Percentiles rank a stretch among this genome's conserved stretches.
These are phyloP conservation scores for Penicillium odoratum DNA, from an alignment of 495 filamentous ascomycete genomes.

Conservation along the genomic window DNA sequence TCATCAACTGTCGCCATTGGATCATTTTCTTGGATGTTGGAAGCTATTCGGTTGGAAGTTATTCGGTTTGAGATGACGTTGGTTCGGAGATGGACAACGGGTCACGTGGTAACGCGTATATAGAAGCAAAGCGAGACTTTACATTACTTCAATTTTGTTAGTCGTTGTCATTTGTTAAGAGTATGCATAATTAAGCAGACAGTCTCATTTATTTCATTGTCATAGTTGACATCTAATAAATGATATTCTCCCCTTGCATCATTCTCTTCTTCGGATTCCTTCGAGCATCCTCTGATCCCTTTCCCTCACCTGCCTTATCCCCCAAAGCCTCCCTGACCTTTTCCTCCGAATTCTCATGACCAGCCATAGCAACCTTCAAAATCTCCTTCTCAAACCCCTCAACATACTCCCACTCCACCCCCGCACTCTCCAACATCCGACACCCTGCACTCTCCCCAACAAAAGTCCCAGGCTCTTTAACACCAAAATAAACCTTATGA, in stretches of 20 bases:
- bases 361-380: constrained; percentile 73
- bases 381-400: constrained; percentile 80
- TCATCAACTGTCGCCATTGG: constrained; percentile 34
- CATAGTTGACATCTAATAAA: constrained; percentile 16
- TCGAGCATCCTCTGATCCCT: constrained; percentile 35
- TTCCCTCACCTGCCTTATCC: constrained; percentile 35
- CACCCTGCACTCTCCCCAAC: constrained; percentile 77
- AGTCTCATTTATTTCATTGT: not conserved
- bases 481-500: constrained; percentile 80
- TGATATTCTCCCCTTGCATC: constrained; percentile 39
- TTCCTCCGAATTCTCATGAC: constrained; percentile 58
- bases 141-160: too few species aligned
- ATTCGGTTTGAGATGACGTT: not conserved
- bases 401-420: constrained; percentile 72
- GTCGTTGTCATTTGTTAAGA: too few species aligned
- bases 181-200: not conserved
- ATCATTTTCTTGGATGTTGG: constrained; percentile 30
- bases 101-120: constrained; percentile 5
- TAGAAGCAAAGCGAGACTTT: not conserved
- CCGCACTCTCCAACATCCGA: constrained; percentile 65
- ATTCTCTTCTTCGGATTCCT: constrained; percentile 51
- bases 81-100: not conserved
- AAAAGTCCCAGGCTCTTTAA: constrained; percentile 86
- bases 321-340: constrained; percentile 35
- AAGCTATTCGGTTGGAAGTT: not conserved